Conservation (phyloP, 441 rosid species). For the Mallotus japonicus region DNA sequence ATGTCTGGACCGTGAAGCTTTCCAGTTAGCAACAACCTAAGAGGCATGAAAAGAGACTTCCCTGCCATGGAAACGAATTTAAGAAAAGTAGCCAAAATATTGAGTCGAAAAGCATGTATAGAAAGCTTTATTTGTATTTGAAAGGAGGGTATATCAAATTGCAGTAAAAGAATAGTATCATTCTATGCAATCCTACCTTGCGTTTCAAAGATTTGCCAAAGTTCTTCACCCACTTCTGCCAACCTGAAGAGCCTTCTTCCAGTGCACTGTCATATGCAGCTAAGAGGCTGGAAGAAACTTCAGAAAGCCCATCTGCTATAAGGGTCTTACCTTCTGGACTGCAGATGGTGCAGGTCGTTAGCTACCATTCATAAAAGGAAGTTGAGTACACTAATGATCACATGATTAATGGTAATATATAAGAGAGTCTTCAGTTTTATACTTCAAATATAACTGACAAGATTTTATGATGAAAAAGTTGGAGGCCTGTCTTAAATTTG, state of each 20-base stretch:
- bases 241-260: conserved; percentile 71
- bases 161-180: background rate
- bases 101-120: background rate
- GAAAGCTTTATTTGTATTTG: background rate
- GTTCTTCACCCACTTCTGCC: conserved; percentile 94
- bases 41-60: conserved; percentile 91
- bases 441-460: background rate
- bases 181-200: conserved; percentile 44
- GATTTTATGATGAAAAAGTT: background rate
- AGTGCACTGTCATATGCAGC: conserved; percentile 84
- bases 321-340: conserved; percentile 70
- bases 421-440: background rate
- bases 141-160: background rate
- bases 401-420: background rate
- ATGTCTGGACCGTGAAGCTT: conserved; percentile 92
- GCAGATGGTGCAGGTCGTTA: conserved; percentile 23
- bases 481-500: too few species aligned
- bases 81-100: background rate
- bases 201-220: conserved; percentile 78
- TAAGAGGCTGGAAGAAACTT: conserved; percentile 62
- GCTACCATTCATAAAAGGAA: background rate
- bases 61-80: conserved; percentile 38
- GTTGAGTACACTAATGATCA: too few species aligned
- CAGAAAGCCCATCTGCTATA: conserved; percentile 70
- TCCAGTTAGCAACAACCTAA: conserved; percentile 76